Base-by-base conservation (phyloP, 148 eudicot genomes). In the Amaranthus hypochondriacus region DNA sequence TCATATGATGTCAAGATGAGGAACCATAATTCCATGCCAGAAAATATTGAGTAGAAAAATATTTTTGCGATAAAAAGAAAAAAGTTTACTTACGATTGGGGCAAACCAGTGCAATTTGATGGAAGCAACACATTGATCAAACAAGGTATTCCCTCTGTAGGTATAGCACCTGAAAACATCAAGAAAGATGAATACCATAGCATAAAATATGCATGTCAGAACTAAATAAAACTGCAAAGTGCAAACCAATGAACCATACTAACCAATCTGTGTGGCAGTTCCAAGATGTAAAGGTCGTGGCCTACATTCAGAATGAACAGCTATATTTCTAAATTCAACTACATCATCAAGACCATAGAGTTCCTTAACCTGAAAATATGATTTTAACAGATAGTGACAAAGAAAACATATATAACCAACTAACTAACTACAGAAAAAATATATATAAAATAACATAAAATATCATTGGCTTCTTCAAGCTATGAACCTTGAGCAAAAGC, bases 191-290 rank as follows among this genome's bases (percentile, higher is more conserved):
- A 71, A 73, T 1, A 63, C 56, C 65, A 6, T 4, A 6, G 61
- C 5, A 52, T 49, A 58, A 46, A 21, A 14, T n/a, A 15, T 10
- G 58, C 0, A 15, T 43, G 48, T 50, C 5, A 64, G 47, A 48
- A 39, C 39, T 28, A 47, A 70, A 59, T 21, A 12, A 39, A 52
- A 62, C 46, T 5, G 10, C 8, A 59, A 48, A 28, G 11, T 18
- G 11, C 21, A 79, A 15, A 47, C 12, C 71, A 64, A 9, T n/a
- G 77, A 15, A 47, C 12, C 71, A 64, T 9, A 72, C 89, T 50
- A 66, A 95, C 98, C 99, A 74, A 95, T 95, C 84, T 92, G 97
- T 75, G 99, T 90, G 66, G 99, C 99, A 54, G 99, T 90, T 81
- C 97, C 99, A 44, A 95, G 81, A 85, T 90, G 90, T 77, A 95